phyloP scores from a whole-genome alignment of 768 basidiomycete genomes.

The Tulasnella sp. region DNA sequence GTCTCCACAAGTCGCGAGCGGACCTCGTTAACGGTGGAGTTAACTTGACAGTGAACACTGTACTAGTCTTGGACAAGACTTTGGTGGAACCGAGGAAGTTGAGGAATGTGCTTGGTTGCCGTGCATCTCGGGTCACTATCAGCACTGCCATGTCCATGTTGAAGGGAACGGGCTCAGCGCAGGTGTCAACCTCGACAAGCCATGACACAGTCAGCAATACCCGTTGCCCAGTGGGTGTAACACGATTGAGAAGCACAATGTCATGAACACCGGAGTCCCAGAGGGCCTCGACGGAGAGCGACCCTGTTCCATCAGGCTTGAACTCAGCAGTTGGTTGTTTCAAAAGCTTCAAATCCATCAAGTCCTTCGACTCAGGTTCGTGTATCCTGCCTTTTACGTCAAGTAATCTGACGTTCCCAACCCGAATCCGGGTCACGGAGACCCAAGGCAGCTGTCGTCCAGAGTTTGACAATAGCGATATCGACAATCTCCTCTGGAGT shows the following conservation, averaged over 20 bases:
- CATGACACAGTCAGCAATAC: slow-evolving; percentile 68
- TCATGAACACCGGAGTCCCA: slow-evolving; percentile 95
- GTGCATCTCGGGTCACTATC: slow-evolving; percentile 74
- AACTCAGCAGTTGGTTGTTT: slow-evolving; percentile 65
- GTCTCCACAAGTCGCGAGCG: slow-evolving; percentile 81
- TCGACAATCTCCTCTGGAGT: slow-evolving; percentile 67
- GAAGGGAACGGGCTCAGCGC: slow-evolving; percentile 80
- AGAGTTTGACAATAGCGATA: slow-evolving; percentile 76
- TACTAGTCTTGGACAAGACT: slow-evolving; percentile 64
- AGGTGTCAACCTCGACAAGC: slow-evolving; percentile 71
- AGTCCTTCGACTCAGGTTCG: slow-evolving; percentile 58
- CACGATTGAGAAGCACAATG: slow-evolving; percentile 72
- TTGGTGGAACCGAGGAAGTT: slow-evolving; percentile 69
- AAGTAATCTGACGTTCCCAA: slow-evolving; percentile 76
- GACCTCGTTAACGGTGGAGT: slow-evolving; percentile 78
- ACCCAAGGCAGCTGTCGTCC: slow-evolving; percentile 85
- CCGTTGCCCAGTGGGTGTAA: slow-evolving; percentile 67
- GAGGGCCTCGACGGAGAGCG: slow-evolving; percentile 53
- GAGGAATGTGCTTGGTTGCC: slow-evolving; percentile 66
- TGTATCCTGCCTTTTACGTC: slow-evolving; percentile 75
- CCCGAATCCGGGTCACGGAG: slow-evolving; percentile 57
- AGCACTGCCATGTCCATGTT: slow-evolving; percentile 74
- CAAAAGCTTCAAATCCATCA: slow-evolving; percentile 62
- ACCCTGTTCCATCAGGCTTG: slow-evolving; percentile 72
- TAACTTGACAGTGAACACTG: slow-evolving; percentile 72